phyloP scores from a whole-genome alignment of 768 basidiomycete genomes.

The Pleurotus tuoliensis region DNA sequence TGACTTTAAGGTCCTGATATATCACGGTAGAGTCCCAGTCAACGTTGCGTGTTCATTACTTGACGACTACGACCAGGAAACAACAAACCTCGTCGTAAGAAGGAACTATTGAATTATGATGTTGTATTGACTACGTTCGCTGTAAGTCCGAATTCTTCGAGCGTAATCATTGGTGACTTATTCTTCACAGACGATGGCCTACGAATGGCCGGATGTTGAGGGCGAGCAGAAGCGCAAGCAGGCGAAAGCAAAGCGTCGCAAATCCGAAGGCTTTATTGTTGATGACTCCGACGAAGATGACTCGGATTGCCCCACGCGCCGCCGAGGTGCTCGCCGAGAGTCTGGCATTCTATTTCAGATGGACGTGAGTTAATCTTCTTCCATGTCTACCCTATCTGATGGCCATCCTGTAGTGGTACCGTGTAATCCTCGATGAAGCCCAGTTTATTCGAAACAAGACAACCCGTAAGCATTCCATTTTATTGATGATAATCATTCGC shows the following conservation, averaged over 20 bases:
- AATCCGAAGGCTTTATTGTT: conserved; percentile 28
- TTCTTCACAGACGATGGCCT: conserved; percentile 43
- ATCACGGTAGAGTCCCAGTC: conserved; percentile 44
- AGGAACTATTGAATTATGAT: conserved; percentile 54
- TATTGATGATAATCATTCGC: neutral
- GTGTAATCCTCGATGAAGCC: conserved; percentile 54
- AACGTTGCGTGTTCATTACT: neutral
- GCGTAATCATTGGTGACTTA: too few relatives aligned
- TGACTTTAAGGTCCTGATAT: conserved; percentile 48
- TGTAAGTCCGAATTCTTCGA: neutral
- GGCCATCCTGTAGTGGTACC: conserved; percentile 35
- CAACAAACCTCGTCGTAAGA: conserved; percentile 39
- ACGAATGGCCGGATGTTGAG: conserved; percentile 57
- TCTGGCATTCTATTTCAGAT: conserved; percentile 49
- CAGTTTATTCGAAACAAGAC: conserved; percentile 49
- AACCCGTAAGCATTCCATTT: conserved; percentile 33
- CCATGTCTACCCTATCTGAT: neutral
- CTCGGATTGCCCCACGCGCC: neutral
- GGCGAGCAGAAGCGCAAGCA: conserved; percentile 39
- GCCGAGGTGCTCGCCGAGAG: conserved; percentile 11
- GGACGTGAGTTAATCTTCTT: conserved; percentile 27
- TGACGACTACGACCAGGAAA: conserved; percentile 29
- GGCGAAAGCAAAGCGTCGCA: conserved; percentile 29
- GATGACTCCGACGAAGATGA: conserved; percentile 32
- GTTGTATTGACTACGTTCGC: conserved; percentile 21